Evolutionary conservation across 2,329 filamentous ascomycete species (phyloP), one percentile per base, ranked within the genome.

Genomic region (Trichoderma pleuroti): DNA sequence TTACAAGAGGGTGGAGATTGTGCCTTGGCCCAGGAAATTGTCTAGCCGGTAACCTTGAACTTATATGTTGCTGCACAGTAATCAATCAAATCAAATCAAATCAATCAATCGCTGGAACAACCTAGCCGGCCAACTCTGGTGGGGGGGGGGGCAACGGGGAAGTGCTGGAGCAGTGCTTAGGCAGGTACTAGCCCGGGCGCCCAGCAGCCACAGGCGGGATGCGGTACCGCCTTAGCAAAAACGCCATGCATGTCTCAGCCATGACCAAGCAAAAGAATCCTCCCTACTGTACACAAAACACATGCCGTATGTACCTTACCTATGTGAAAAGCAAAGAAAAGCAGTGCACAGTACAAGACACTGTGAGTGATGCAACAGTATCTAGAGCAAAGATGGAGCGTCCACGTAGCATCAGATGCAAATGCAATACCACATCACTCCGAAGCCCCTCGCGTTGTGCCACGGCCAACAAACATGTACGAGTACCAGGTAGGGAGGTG

Each of bases 391-490:
- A 42, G 39, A 16, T 4, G 5, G n/a, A 21, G 34, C 18, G 63
- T 24, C 63, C 28, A 14, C 49, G 63, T 66, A 42, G 46, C 49
- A 66, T 57, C 49, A 57, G 63, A 57, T 39, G 63, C 63, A 66
- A n/a, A 42, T 42, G 39, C 39, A 42, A n/a, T 42, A 66, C 34
- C 21, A n/a, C 42, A 42, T 42, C 18, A 16, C 42, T 46, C 18
- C 18, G 42, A n/a, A 46, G n/a, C 26, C 26, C 42, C 42, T 49
- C 21, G 46, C 46, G 18, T 49, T 52, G 46, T 52, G 46, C 46
- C 24, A 52, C 46, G 11, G 46, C 46, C 46, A 52, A 21, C 46
- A 24, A 52, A 52, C 46, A 52, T 52, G 46, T 12, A 52, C 46
- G 26, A 28, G 26, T 5, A 28, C 26, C 5, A 28, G 26, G 26